phyloP scores from a whole-genome alignment of 2,329 filamentous ascomycete genomes.

The Eutypella sp. region DNA sequence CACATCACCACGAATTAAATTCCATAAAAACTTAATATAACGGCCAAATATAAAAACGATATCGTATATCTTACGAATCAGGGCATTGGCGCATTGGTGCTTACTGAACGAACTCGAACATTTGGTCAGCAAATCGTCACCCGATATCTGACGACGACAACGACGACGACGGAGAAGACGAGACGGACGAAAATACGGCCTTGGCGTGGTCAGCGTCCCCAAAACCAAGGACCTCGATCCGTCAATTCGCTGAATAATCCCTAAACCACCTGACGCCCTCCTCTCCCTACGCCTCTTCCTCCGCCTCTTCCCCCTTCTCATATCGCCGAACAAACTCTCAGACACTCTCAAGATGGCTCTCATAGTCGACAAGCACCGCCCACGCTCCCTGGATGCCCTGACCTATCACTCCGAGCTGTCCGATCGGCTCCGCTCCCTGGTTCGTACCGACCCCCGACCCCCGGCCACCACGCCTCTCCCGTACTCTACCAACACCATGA shows the following conservation, averaged over 20 bases:
- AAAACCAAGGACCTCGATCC: too few species aligned
- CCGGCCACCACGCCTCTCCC: conserved; percentile 6
- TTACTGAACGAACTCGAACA: neutral
- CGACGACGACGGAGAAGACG: too few species aligned
- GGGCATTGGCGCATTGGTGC: too few species aligned
- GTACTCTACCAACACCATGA: too few species aligned
- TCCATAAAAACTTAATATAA: too few species aligned
- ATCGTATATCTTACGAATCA: neutral
- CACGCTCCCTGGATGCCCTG: conserved; percentile 69
- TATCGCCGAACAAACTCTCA: neutral
- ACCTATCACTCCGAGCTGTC: conserved; percentile 90
- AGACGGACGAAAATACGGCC: too few species aligned
- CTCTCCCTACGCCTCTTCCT: too few species aligned
- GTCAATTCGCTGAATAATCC: too few species aligned
- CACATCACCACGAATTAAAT: too few species aligned
- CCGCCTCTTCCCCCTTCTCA: neutral
- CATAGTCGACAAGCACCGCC: conserved; percentile 68
- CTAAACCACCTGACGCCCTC: too few species aligned
- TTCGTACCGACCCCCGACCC: conserved; percentile 40
- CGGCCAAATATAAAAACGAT: neutral
- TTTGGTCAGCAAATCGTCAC: neutral
- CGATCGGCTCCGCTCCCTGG: conserved; percentile 77
- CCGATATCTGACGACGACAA: too few species aligned
- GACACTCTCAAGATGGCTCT: conserved; percentile 51
- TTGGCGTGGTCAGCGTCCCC: neutral